Conservation (phyloP, 148 eudicot species). For the Chenopodium suecicum region DNA sequence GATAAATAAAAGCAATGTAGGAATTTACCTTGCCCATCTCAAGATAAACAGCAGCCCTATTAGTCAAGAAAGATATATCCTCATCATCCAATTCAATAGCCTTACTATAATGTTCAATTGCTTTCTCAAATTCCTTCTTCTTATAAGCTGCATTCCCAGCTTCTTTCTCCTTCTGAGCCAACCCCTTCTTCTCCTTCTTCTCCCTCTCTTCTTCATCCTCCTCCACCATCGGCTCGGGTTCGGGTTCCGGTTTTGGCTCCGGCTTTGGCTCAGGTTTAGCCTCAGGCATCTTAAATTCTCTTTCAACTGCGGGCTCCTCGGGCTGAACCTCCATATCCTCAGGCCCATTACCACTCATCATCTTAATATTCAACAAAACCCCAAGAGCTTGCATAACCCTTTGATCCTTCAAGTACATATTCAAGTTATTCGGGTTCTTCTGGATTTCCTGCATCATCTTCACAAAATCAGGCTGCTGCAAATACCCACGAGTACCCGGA, state of each 20-base stretch:
- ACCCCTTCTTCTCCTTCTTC: conserved; percentile 49
- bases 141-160: conserved; percentile 90
- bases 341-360: conserved; percentile 31
- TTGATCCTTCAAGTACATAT: conserved; percentile 82
- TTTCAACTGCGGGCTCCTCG: conserved; percentile 29
- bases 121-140: conserved; percentile 88
- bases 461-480: conserved; percentile 80
- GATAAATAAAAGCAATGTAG: background rate
- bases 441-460: conserved; percentile 87
- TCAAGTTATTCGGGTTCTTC: conserved; percentile 78
- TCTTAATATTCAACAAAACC: conserved; percentile 62
- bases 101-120: conserved; percentile 59
- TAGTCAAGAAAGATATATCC: conserved; percentile 89
- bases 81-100: conserved; percentile 80
- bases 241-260: conserved; percentile 39
- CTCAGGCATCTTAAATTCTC: conserved; percentile 36
- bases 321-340: conserved; percentile 22
- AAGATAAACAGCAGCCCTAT: conserved; percentile 90
- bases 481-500: conserved; percentile 52
- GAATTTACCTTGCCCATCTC: conserved; percentile 87
- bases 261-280: conserved; percentile 42
- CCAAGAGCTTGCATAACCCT: conserved; percentile 93
- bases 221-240: conserved; percentile 47
- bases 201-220: conserved; percentile 69
- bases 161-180: conserved; percentile 85